Evolutionary conservation across 306 rosid species (phyloP), one percentile per base, ranked within the genome.

Genomic region (Quercus cerris): DNA sequence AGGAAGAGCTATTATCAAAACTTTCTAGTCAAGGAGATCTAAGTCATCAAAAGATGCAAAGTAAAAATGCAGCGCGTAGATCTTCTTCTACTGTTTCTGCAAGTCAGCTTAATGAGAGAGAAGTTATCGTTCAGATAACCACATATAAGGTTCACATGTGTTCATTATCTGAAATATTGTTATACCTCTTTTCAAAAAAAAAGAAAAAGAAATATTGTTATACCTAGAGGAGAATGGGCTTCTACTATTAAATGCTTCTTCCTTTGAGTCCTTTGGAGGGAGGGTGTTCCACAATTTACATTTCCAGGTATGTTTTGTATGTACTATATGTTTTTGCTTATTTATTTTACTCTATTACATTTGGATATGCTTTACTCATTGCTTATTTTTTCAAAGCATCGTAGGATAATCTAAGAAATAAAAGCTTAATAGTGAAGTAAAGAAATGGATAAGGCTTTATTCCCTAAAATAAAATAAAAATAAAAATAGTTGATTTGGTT

Each of bases 271-370:
- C 7, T 83, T 79, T 78, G 88, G 76, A 73, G 94, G 86, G 9
- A 90, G 80, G 77, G 27, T 81, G 54, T 88, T 94, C 89, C 83
- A 83, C 56, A 80, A 73, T 78, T 46, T 92, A 75, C 95, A 92
- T 79, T 81, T 90, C 20, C 83, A 83, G 81, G 97, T 89, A 77
- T 8, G 33, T 41, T 77, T 31, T 66, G 25, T 31, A 1, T 19
- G 33, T 1, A 33, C 6, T 61, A 35, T 35, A 33, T 35, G 8
- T 35, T 66, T 66, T 30, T 63, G 12, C 23, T 33, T 31, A 66
- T 17, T 30, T 66, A 3, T 27, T 58, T 7, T n/a, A 23, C 27
- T 56, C 0, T 56, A 18, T 56, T 23, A n/a, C 7, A 18, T 56
- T 56, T 35, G 41, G 41, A 35, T 35, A 35, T 35, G 41, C 41